Conservation (phyloP, 345 rosid genomes). For the Raphanus raphanistrum region DNA sequence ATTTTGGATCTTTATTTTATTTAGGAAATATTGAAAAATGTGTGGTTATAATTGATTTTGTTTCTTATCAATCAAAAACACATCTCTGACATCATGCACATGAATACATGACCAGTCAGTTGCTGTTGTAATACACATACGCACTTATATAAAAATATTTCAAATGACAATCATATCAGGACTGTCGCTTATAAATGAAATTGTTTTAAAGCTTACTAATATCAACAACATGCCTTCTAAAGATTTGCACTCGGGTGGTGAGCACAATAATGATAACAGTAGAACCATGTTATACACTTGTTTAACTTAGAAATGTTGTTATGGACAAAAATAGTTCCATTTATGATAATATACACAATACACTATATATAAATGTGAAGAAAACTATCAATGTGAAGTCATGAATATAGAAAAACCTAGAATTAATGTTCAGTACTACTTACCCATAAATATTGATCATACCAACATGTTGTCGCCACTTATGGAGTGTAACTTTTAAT, state of each 20-base stretch:
- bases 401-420: neutral
- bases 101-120: conserved; percentile 21
- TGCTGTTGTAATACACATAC: neutral
- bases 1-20: neutral
- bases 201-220: neutral
- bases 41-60: neutral
- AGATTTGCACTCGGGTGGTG: neutral
- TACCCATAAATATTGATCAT: conserved; percentile 9
- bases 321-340: neutral
- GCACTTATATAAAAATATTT: neutral
- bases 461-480: conserved; percentile 12
- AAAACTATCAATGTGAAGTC: neutral
- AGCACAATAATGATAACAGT: neutral
- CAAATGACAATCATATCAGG: neutral
- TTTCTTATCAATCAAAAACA: neutral
- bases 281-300: neutral
- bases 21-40: conserved; percentile 13
- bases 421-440: neutral
- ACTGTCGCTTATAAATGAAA: neutral
- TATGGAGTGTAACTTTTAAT: conserved; percentile 1
- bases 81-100: conserved; percentile 27
- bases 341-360: neutral
- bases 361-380: neutral
- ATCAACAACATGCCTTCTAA: neutral
- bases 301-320: neutral